These are phyloP conservation scores for Rhodosporidiobolus sp. DNA, from an alignment of 768 basidiomycete genomes.

Conservation along the genomic window DNA sequence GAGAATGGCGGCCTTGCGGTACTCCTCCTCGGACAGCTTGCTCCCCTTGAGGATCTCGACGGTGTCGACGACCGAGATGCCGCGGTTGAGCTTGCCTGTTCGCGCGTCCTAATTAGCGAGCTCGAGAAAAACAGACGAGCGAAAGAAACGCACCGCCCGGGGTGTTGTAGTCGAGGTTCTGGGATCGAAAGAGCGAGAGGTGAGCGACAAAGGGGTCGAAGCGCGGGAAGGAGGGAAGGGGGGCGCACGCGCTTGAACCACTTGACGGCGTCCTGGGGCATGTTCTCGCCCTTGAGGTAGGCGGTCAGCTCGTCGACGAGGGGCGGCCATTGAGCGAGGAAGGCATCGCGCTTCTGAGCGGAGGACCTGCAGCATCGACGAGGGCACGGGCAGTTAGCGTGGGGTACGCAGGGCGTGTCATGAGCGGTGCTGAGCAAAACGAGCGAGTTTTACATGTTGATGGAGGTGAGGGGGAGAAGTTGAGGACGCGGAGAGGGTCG, in stretches of 20 bases:
- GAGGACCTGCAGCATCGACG: conserved; percentile 9
- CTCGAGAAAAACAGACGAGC: neutral
- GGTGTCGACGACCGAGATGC: conserved; percentile 92
- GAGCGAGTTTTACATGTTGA: neutral
- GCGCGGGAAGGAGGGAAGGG: neutral
- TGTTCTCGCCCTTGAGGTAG: conserved; percentile 64
- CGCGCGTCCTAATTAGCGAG: neutral
- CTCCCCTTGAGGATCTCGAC: conserved; percentile 79
- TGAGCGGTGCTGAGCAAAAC: neutral
- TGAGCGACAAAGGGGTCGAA: neutral
- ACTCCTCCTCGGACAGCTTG: conserved; percentile 72
- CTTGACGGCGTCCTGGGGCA: conserved; percentile 77
- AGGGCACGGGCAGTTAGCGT: neutral
- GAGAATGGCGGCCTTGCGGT: conserved; percentile 77
- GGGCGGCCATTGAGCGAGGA: conserved; percentile 67
- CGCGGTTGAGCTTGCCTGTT: conserved; percentile 84
- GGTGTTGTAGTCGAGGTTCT: conserved; percentile 92
- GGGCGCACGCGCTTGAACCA: conserved; percentile 75
- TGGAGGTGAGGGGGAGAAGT: neutral
- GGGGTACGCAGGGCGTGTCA: neutral
- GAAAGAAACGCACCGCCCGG: conserved; percentile 58
- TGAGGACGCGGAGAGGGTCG: neutral
- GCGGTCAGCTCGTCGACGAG: conserved; percentile 75
- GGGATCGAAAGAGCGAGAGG: neutral
- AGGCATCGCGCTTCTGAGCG: conserved; percentile 48